phyloP scores from a whole-genome alignment of 441 rosid species.

The Erodium moschatum region DNA sequence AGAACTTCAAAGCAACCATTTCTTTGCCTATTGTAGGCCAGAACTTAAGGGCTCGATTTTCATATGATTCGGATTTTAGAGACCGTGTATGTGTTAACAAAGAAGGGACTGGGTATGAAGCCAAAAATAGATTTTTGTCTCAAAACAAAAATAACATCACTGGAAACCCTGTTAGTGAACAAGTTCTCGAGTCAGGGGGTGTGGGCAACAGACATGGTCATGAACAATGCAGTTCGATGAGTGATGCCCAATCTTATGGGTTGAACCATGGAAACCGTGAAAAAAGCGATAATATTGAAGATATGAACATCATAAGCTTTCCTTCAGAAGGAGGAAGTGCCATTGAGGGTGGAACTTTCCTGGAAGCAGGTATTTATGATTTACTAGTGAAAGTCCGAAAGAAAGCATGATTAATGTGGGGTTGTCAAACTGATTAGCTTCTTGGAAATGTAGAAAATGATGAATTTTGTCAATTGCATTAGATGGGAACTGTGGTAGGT shows the following conservation, averaged over 20 bases:
- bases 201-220: constrained; percentile 19
- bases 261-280: constrained; percentile 21
- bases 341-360: constrained; percentile 20
- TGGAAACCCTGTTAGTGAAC: constrained; percentile 23
- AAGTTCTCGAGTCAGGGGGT: constrained; percentile 28
- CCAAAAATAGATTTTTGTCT: constrained; percentile 21
- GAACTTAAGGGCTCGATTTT: constrained; percentile 65
- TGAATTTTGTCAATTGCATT: constrained; percentile 15
- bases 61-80: constrained; percentile 45
- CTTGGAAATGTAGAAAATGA: constrained; percentile 23
- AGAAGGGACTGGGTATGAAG: constrained; percentile 31
- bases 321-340: constrained; percentile 21
- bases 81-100: constrained; percentile 28
- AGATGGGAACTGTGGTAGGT: constrained; percentile 11
- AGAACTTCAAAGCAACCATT: constrained; percentile 79
- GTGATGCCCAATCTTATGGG: constrained; percentile 21
- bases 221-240: constrained; percentile 22
- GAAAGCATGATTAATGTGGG: constrained; percentile 9
- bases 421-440: constrained; percentile 18
- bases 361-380: constrained; percentile 19
- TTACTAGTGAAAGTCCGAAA: constrained; percentile 11
- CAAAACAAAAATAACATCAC: constrained; percentile 17
- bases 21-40: constrained; percentile 70
- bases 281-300: constrained; percentile 20
- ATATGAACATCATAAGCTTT: constrained; percentile 7